These are phyloP conservation scores for Fusarium sp. DNA, from an alignment of 2,329 filamentous ascomycete genomes.

Conservation along the genomic window DNA sequence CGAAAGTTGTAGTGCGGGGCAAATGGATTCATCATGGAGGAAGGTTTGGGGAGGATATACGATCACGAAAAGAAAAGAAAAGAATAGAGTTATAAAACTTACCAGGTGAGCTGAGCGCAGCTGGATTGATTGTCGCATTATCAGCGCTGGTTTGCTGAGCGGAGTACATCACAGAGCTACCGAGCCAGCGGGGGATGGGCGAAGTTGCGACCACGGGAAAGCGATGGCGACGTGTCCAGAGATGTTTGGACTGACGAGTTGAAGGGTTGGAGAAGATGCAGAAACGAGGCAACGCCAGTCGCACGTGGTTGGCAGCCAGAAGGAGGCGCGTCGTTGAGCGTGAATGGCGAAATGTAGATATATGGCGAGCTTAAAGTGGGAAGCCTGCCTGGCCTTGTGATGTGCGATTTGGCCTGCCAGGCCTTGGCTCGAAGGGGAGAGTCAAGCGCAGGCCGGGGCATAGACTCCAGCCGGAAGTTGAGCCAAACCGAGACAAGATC, in stretches of 20 bases:
- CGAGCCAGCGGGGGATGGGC: conserved; percentile 38
- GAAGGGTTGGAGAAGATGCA: conserved; percentile 52
- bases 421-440: conserved; percentile 26
- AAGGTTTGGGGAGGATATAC: conserved; percentile 20
- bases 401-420: conserved; percentile 34
- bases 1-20: conserved; percentile 22
- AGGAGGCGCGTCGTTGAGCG: conserved; percentile 38
- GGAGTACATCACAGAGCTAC: conserved; percentile 50
- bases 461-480: conserved; percentile 23
- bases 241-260: conserved; percentile 62
- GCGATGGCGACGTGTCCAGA: conserved; percentile 69
- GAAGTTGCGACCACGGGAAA: conserved; percentile 38
- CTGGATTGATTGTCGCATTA: conserved; percentile 90
- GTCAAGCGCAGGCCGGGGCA: conserved; percentile 29
- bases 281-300: conserved; percentile 55
- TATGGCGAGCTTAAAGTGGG: conserved; percentile 33
- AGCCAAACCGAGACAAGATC: conserved; percentile 30
- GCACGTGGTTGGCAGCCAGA: conserved; percentile 61
- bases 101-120: conserved; percentile 83
- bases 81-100: conserved; percentile 49
- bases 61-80: conserved; percentile 22
- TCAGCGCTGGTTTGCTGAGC: conserved; percentile 75
- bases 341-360: conserved; percentile 39
- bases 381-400: conserved; percentile 35
- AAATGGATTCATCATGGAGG: conserved; percentile 24